These are phyloP conservation scores for Sutorius eximius DNA, from an alignment of 1,284 basidiomycete genomes.

Conservation along the genomic window DNA sequence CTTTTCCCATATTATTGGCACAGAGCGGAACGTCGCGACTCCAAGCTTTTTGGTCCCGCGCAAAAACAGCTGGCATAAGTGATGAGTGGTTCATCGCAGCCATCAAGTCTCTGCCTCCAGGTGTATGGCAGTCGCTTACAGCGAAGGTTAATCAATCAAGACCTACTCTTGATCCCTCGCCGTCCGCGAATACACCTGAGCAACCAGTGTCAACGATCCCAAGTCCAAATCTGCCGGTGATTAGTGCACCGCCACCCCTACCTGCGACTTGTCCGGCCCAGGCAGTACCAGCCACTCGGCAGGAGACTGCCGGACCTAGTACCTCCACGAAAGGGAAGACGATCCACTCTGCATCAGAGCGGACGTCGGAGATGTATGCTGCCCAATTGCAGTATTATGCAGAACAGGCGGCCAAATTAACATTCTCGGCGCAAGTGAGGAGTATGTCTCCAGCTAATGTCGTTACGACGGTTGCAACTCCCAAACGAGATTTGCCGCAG, in stretches of 20 bases:
- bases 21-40: slow-evolving; percentile 20
- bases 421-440: slow-evolving; percentile 1
- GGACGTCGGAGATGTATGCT: slow-evolving; percentile 11
- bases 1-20: slow-evolving; percentile 6
- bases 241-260: background rate
- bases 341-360: background rate
- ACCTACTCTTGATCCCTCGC: background rate
- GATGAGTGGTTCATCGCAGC: slow-evolving; percentile 25
- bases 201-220: background rate
- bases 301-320: background rate
- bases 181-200: background rate
- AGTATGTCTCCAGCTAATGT: background rate
- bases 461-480: slow-evolving; percentile 2
- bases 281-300: background rate
- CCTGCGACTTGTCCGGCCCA: background rate
- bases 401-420: slow-evolving; percentile 12
- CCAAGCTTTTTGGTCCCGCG: slow-evolving; percentile 14
- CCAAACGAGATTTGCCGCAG: slow-evolving; percentile 1
- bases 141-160: slow-evolving; percentile 6
- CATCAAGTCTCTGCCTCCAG: slow-evolving; percentile 20
- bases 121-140: slow-evolving; percentile 12
- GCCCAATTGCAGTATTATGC: slow-evolving; percentile 27
- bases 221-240: background rate
- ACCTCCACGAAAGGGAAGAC: background rate
- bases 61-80: slow-evolving; percentile 18